phyloP scores from a whole-genome alignment of 208 protist genomes.

The Acanthamoeba sp. region DNA sequence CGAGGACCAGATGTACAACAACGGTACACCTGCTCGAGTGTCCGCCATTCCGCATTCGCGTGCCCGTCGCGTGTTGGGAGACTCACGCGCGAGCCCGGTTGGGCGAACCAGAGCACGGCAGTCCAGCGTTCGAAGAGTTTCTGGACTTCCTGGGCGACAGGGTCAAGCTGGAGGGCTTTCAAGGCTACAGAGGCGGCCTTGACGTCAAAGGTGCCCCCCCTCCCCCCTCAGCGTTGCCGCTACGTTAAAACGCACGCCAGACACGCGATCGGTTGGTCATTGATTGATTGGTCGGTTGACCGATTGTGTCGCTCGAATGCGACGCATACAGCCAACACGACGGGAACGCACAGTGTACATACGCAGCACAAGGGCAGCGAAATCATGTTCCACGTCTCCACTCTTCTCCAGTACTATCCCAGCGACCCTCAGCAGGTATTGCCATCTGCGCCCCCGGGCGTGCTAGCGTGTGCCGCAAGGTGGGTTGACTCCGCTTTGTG shows the following conservation, averaged over 20 bases:
- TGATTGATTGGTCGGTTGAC: no score
- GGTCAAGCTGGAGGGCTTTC: slow-evolving; percentile 16
- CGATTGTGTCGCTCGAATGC: no score
- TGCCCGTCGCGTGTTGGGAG: no score
- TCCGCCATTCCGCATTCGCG: no score
- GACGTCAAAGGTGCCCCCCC: slow-evolving; percentile 51
- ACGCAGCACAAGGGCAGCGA: slow-evolving; percentile 66
- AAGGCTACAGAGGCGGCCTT: slow-evolving; percentile 72
- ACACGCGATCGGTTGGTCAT: no score
- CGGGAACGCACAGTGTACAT: slow-evolving; percentile 69
- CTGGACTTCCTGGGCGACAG: slow-evolving; percentile 64
- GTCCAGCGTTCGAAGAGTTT: slow-evolving; percentile 68
- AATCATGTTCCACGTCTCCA: slow-evolving; percentile 86
- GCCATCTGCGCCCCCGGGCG: no score
- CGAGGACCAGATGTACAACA: slow-evolving; percentile 75
- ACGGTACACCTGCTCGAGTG: background rate
- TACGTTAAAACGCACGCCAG: no score
- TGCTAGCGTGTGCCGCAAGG: no score
- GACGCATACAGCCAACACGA: slow-evolving; percentile 80
- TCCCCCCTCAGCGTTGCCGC: background rate
- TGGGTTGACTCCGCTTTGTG: no score
- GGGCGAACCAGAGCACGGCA: slow-evolving; percentile 75
- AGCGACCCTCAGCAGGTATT: slow-evolving; percentile 75
- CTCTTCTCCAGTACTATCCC: slow-evolving; percentile 79
- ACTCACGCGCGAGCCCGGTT: no score